A percentile compares a stretch with the other conserved stretches of the same genome.
phyloP scores from a whole-genome alignment of 306 rosid genomes.

The Elaeagnus macrophylla region DNA sequence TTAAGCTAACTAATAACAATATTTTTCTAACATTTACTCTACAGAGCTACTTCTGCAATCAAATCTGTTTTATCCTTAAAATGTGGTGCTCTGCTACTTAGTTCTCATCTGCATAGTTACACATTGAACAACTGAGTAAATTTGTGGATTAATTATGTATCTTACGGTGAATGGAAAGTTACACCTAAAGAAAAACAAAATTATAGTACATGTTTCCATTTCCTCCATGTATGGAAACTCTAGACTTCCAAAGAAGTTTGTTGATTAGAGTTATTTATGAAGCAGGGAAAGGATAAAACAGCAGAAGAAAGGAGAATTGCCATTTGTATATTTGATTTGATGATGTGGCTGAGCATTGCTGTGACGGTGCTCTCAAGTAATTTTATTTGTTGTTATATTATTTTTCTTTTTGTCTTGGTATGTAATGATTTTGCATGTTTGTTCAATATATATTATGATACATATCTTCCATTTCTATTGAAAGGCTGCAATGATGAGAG shows the following conservation, averaged over 20 bases:
- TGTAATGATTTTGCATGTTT: constrained; percentile 18
- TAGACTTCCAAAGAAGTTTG: constrained; percentile 6
- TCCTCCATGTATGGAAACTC: neutral
- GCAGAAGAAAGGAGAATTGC: constrained; percentile 98
- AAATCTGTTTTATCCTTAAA: neutral
- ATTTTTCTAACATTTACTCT: too few species aligned
- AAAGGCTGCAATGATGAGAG: constrained; percentile 94
- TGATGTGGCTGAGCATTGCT: constrained; percentile 96
- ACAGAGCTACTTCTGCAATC: too few species aligned
- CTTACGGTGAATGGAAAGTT: too few species aligned
- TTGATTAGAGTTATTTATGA: neutral
- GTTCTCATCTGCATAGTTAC: too few species aligned
- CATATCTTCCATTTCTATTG: constrained; percentile 88
- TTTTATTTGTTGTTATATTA: neutral
- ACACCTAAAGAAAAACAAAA: too few species aligned
- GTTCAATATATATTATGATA: constrained; percentile 65
- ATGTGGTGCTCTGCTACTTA: neutral
- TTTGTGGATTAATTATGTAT: too few species aligned
- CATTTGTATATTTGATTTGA: constrained; percentile 96
- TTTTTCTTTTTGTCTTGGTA: constrained; percentile 1
- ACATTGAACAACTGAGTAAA: too few species aligned
- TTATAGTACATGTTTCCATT: neutral
- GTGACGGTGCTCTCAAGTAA: constrained; percentile 88
- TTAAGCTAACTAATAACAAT: too few species aligned
- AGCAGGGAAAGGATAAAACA: constrained; percentile 90